Base-by-base conservation (phyloP, 2,329 filamentous ascomycete genomes). In the Parastagonospora nodorum region DNA sequence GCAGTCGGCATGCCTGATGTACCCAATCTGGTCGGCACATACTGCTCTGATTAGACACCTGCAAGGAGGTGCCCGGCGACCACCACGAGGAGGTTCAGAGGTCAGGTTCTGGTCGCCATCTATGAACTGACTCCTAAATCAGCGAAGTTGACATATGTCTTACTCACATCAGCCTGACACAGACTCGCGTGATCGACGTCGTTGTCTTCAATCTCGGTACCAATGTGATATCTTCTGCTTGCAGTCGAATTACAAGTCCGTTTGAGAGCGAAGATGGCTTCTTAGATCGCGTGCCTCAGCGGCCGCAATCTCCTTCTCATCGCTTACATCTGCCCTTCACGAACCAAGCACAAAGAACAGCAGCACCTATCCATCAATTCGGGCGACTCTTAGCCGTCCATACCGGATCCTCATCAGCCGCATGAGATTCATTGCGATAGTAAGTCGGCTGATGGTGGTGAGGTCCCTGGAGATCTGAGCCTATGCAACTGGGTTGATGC, bases 401-500 rank as follows among this genome's bases (percentile, higher is more conserved):
- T 31, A 39, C 33, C 43, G n/a, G 14, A 39, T 24, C 19, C 19
- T 24, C 35, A 36, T 39, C 16, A 29, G 43, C 43, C 15, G 32
- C 43, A 37, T 27, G 35, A 15, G 43, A 45, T 16, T 24, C 4
- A 12, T 33, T 9, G 24, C 16, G 42, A 42, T 33, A 50, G 43
- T 50, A 45, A 41, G 42, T 33, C 41, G 42, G 48, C 53, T 46
- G 28, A 24, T 33, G 47, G 27, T 42, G 32, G 29, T 32, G 38
- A 43, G 48, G 35, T 45, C 31, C 50, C 48, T 53, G 50, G 44
- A 49, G 50, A 47, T 46, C 37, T 44, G 42, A 44, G 53, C 53
- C 49, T 42, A 56, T 44, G 53, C 49, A 56, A 36, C 43, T 33
- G 33, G 30, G 42, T 38, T 39, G 39, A 9, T 42, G 45, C 16